These are phyloP conservation scores for Microstegium vimineum DNA, from an alignment of 176 grass and related monocot species.

Conservation along the genomic window DNA sequence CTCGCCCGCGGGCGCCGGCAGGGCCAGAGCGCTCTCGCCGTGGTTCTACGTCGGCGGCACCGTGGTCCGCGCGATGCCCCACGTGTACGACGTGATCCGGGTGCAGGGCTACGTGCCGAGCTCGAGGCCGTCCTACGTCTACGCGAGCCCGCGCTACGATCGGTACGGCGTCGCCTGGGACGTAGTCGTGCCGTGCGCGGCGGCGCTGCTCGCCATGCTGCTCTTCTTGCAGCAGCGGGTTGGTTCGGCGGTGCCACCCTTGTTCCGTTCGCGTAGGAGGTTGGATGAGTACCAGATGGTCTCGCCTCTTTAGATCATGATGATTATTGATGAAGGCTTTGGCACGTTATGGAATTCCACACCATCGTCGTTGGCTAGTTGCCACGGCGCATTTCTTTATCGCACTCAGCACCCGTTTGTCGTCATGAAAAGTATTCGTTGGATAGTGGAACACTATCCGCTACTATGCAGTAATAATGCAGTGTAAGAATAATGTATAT, in stretches of 20 bases:
- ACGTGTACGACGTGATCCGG: no score
- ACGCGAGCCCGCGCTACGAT: neutral
- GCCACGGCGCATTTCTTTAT: neutral
- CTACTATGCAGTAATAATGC: no score
- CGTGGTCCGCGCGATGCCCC: no score
- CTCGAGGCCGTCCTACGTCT: neutral
- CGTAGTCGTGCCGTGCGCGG: no score
- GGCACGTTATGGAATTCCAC: neutral
- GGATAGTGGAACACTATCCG: neutral
- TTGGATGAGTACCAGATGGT: slow-evolving; percentile 44
- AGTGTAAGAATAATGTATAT: no score
- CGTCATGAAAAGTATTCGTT: neutral
- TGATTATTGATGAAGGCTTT: no score
- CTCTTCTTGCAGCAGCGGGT: slow-evolving; percentile 60
- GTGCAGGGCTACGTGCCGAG: neutral
- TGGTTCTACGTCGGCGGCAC: no score
- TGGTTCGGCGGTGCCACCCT: slow-evolving; percentile 19
- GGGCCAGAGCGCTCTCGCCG: no score
- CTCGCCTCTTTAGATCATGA: no score
- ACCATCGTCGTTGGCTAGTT: neutral
- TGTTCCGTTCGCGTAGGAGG: slow-evolving; percentile 24
- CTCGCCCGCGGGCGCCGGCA: no score
- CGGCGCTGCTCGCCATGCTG: slow-evolving; percentile 36
- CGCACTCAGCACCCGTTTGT: neutral
- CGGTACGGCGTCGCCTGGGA: slow-evolving; percentile 1